Evolutionary conservation across 2,329 filamentous ascomycete genomes (phyloP), one percentile per base, ranked within the genome.

Genomic region (Ophiostoma quercus): DNA sequence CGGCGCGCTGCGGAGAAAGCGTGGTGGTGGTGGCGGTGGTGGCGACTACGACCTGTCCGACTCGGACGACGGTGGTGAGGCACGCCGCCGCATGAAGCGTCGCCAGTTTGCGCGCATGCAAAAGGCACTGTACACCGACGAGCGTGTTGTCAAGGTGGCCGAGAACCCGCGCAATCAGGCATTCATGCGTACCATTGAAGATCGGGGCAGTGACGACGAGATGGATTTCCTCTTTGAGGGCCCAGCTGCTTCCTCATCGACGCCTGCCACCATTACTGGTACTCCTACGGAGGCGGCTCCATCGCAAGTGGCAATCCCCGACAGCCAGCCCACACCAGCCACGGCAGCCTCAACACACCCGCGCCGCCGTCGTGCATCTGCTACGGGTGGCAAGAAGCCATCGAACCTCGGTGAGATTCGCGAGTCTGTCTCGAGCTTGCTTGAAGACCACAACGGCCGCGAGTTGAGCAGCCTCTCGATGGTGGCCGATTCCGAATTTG

Each of bases 51-150:
- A 94, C 75, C 85, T 96, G 29, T 94, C 92, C 5, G 95, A 98
- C 77, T 94, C 92, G 2, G 94, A 97, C 74, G 94, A 97, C 74
- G 92, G 91, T 73, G 87, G 90, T 22, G 91, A 94, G 65, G 87
- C 90, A 39, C 87, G 88, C 63, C 88, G 91, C 65, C 88, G 92
- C 67, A 88, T 90, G 82, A 97, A 96, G 82, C 90, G 92, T 68
- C 86, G 89, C 54, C 92, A 97, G 76, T 96, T 96, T 79, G 91
- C 91, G 47, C 92, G 92, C 80, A 96, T 97, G 90, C 90, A 93
- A 70, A 93, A 92, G 78, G 91, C 94, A 7, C 84, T 99, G 9
- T 86, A 97, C 66, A 85, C 91, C 32, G 94, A 98, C 76, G 94
- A 97, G 78, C 92, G 92, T 51, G 88, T 99, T 74, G 92, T 91